Conservation (phyloP, 495 filamentous ascomycete genomes). For the Parmelia sp. region DNA sequence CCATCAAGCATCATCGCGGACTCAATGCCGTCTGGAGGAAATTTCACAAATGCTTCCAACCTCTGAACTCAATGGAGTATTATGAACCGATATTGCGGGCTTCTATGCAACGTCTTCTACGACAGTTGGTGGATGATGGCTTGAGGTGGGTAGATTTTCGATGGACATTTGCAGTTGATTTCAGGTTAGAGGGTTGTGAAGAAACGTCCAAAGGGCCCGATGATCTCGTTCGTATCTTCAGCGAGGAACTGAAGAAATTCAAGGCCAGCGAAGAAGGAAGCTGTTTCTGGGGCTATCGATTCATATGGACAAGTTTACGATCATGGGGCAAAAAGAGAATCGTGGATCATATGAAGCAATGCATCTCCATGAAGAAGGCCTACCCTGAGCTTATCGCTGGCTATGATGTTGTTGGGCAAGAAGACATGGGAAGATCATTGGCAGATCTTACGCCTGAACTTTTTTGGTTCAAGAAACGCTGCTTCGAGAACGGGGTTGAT, state of each 20-base stretch:
- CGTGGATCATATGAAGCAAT: conserved; percentile 73
- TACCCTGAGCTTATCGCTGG: conserved; percentile 78
- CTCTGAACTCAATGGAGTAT: conserved; percentile 66
- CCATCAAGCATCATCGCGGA: conserved; percentile 73
- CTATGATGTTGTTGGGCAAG: conserved; percentile 83
- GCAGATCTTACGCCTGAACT: conserved; percentile 72
- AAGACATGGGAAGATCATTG: conserved; percentile 69
- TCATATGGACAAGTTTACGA: conserved; percentile 81
- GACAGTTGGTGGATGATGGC: conserved; percentile 64
- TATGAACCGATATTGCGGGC: conserved; percentile 88
- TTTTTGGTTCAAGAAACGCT: conserved; percentile 88
- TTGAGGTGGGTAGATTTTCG: conserved; percentile 62
- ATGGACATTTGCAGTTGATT: conserved; percentile 55
- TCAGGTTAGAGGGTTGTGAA: conserved; percentile 52
- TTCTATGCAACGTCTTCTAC: conserved; percentile 62
- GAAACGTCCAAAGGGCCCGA: conserved; percentile 53
- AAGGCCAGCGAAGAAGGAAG: conserved; percentile 61
- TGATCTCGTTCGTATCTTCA: conserved; percentile 61
- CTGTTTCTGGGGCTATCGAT: conserved; percentile 73
- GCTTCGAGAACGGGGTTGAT: conserved; percentile 66
- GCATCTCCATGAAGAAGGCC: conserved; percentile 69
- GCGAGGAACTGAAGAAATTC: conserved; percentile 75
- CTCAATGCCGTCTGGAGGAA: conserved; percentile 72
- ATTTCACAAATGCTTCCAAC: conserved; percentile 62
- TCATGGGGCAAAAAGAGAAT: conserved; percentile 55